Conservation (phyloP, 2,329 filamentous ascomycete genomes). For the Fusarium praegraminearum region DNA sequence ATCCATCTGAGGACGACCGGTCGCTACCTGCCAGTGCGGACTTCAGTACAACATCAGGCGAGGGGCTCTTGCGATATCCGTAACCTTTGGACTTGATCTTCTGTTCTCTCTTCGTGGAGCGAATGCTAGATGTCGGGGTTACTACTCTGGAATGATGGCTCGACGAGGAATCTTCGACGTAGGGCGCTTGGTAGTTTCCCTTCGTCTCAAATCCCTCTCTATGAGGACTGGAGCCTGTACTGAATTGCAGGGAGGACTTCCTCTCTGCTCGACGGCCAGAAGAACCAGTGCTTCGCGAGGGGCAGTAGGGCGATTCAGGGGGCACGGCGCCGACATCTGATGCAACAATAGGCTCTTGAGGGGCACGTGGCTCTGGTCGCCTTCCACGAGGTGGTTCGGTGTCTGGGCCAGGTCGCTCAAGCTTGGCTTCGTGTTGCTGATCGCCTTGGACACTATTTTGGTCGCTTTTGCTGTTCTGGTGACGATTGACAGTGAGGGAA, state of each 20-base stretch:
- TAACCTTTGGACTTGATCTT: neutral
- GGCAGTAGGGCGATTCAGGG: constrained; percentile 29
- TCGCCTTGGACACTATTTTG: neutral
- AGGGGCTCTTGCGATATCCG: neutral
- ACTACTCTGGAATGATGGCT: constrained; percentile 11
- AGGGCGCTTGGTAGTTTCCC: constrained; percentile 44
- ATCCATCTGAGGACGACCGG: constrained; percentile 16
- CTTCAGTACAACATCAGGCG: constrained; percentile 3
- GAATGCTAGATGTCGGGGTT: neutral
- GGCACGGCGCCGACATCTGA: constrained; percentile 1
- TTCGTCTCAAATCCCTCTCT: neutral
- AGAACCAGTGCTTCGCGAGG: constrained; percentile 45
- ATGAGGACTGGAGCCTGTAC: constrained; percentile 25
- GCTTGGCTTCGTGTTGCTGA: neutral
- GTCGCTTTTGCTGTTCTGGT: constrained; percentile 1
- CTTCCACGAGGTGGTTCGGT: constrained; percentile 9
- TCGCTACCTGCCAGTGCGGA: constrained; percentile 11
- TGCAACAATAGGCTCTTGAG: neutral
- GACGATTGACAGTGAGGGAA: constrained; percentile 22
- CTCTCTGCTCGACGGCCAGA: constrained; percentile 49
- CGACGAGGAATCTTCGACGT: constrained; percentile 45
- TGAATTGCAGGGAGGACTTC: constrained; percentile 32
- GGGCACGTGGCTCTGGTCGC: constrained; percentile 6
- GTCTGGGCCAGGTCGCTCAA: neutral
- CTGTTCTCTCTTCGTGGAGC: neutral